phyloP scores from a whole-genome alignment of 306 rosid species.

The Gleditsia sinensis region DNA sequence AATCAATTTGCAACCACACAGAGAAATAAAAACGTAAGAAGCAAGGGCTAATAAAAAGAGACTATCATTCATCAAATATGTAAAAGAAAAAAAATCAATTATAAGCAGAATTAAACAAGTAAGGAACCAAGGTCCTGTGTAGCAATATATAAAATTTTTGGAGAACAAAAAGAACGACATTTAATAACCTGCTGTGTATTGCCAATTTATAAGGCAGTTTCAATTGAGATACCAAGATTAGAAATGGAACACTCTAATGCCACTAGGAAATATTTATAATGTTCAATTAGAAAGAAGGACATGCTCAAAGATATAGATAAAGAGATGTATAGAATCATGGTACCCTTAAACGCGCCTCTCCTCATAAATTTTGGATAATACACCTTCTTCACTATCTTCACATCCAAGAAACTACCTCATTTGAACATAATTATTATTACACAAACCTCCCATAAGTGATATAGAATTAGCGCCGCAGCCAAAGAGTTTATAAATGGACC shows the following conservation, averaged over 20 bases:
- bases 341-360: constrained; percentile 90
- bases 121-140: neutral
- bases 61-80: neutral
- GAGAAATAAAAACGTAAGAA: neutral
- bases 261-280: neutral
- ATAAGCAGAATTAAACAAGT: neutral
- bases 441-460: constrained; percentile 13
- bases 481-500: constrained; percentile 35
- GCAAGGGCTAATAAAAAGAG: neutral
- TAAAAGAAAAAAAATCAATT: neutral
- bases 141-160: neutral
- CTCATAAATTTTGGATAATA: constrained; percentile 74
- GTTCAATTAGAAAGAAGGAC: neutral
- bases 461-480: constrained; percentile 23
- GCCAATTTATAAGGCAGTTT: neutral
- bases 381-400: constrained; percentile 86
- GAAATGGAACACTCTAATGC: neutral
- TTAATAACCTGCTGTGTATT: neutral
- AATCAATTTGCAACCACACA: neutral
- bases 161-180: neutral
- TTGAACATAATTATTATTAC: constrained; percentile 38
- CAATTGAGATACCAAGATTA: neutral
- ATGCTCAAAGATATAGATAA: neutral
- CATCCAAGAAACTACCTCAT: constrained; percentile 75
- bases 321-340: neutral